Conservation (phyloP, 495 filamentous ascomycete species). For the Podospora australis region DNA sequence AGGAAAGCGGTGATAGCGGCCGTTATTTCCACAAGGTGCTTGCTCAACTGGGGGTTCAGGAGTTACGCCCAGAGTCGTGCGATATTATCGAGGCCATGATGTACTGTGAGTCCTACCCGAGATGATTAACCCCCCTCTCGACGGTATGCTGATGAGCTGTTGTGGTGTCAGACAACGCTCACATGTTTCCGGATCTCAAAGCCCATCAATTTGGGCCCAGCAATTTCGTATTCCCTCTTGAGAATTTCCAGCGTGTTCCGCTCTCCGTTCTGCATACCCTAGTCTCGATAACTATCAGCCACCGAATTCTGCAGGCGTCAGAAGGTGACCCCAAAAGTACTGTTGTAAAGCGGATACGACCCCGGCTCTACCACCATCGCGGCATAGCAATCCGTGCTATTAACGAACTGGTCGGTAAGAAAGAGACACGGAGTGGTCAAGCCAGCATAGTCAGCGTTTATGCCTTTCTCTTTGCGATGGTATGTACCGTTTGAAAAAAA, state of each 20-base stretch:
- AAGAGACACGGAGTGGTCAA: slow-evolving; percentile 10
- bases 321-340: neutral
- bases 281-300: slow-evolving; percentile 12
- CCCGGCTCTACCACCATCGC: slow-evolving; percentile 18
- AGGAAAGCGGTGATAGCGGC: neutral
- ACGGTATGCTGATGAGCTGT: no score
- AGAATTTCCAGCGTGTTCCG: neutral
- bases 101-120: slow-evolving; percentile 16
- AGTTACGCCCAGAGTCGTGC: slow-evolving; percentile 7
- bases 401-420: slow-evolving; percentile 14
- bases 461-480: slow-evolving; percentile 18
- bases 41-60: neutral
- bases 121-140: neutral
- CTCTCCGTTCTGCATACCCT: slow-evolving; percentile 11
- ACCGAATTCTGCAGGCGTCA: slow-evolving; percentile 9
- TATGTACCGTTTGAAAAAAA: slow-evolving; percentile 5
- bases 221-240: slow-evolving; percentile 4
- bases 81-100: slow-evolving; percentile 12
- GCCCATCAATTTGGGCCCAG: slow-evolving; percentile 4
- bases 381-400: slow-evolving; percentile 17
- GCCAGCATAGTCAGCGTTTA: slow-evolving; percentile 18
- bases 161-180: slow-evolving; percentile 10
- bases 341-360: slow-evolving; percentile 6
- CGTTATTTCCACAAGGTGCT: no score
- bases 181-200: slow-evolving; percentile 12